Conservation (phyloP, 768 basidiomycete species). For the Lactarius deliciosus region DNA sequence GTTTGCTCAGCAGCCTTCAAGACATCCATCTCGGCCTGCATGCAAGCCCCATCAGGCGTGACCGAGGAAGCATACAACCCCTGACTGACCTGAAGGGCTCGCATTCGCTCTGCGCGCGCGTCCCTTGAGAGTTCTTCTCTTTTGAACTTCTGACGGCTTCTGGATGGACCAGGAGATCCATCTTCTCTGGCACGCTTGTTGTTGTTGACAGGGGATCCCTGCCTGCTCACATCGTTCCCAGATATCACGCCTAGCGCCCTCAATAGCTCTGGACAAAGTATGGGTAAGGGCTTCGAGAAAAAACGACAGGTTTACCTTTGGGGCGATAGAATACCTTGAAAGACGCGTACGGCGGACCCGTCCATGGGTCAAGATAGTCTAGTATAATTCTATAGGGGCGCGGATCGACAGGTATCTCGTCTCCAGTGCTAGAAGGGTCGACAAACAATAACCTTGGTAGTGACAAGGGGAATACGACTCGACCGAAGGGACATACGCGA, state of each 20-base stretch:
- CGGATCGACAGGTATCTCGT: too few relatives aligned
- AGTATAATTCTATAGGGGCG: too few relatives aligned
- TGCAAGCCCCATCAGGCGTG: too few relatives aligned
- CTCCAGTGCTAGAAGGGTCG: too few relatives aligned
- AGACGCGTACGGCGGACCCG: too few relatives aligned
- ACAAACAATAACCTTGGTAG: too few relatives aligned
- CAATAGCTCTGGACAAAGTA: slow-evolving; percentile 8
- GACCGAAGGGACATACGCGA: neutral
- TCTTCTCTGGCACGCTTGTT: slow-evolving; percentile 4
- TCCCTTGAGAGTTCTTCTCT: neutral
- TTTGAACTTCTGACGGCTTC: neutral
- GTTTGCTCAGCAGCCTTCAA: too few relatives aligned
- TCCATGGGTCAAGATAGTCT: too few relatives aligned
- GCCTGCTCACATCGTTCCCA: neutral
- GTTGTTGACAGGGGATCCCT: neutral
- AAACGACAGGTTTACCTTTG: neutral
- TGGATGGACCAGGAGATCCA: too few relatives aligned
- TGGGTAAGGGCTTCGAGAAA: neutral
- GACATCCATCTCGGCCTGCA: too few relatives aligned
- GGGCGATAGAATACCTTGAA: neutral
- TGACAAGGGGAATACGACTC: neutral
- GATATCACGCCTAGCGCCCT: slow-evolving; percentile 16
- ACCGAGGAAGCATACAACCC: too few relatives aligned
- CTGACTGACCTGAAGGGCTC: slow-evolving; percentile 14
- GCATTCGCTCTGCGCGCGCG: slow-evolving; percentile 7